Evolutionary conservation across 2,329 filamentous ascomycete genomes (phyloP).

Genomic region (Fusarium sp.): DNA sequence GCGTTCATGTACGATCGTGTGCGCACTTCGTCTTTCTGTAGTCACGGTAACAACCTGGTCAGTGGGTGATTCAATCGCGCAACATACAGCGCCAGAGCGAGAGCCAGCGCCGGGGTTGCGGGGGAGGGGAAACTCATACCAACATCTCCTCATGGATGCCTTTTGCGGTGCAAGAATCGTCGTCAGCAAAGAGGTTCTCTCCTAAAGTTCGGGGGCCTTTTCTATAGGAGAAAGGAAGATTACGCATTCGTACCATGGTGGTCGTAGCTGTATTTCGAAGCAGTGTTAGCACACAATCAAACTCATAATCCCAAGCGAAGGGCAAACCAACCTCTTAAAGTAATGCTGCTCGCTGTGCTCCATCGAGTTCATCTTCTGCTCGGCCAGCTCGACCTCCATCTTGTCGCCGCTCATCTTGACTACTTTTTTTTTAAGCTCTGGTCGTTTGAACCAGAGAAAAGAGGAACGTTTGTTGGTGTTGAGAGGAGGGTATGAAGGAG

Average conservation of each 20-base stretch:
- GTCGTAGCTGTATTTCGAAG: conserved; percentile 77
- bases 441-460: neutral
- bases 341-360: conserved; percentile 98
- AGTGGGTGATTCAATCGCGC: conserved; percentile 31
- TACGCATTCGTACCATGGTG: conserved; percentile 79
- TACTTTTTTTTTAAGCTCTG: conserved; percentile 14
- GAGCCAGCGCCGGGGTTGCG: neutral
- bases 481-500: neutral
- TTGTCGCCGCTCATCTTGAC: conserved; percentile 59
- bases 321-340: conserved; percentile 84
- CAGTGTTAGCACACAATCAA: conserved; percentile 48
- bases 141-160: conserved; percentile 99
- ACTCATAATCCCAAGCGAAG: neutral
- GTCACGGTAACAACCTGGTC: conserved; percentile 24
- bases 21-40: conserved; percentile 96
- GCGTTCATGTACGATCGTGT: conserved; percentile 97
- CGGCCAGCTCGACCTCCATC: conserved; percentile 70
- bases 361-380: conserved; percentile 75
- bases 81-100: conserved; percentile 11
- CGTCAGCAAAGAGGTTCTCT: conserved; percentile 22
- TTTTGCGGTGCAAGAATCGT: conserved; percentile 55
- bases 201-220: neutral
- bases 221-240: conserved; percentile 43
- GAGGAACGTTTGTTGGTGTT: neutral
- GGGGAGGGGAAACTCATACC: conserved; percentile 67